phyloP scores from a whole-genome alignment of 768 basidiomycete genomes.

The Collybia mongolica region DNA sequence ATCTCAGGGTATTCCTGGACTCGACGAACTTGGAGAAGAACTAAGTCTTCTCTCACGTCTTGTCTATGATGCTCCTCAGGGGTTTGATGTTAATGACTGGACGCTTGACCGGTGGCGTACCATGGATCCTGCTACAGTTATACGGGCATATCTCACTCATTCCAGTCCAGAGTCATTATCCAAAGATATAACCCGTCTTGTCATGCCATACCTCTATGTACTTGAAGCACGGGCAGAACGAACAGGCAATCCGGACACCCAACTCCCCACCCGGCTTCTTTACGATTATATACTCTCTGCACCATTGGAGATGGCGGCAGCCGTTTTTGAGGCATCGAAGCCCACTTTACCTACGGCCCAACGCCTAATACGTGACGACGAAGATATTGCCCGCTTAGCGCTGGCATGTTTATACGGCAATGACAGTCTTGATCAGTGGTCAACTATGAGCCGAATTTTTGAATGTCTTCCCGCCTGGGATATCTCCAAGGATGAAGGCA shows the following conservation, averaged over 20 bases:
- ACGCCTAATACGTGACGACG: constrained; percentile 77
- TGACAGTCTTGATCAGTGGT: constrained; percentile 68
- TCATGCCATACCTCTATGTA: constrained; percentile 92
- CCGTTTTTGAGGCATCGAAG: constrained; percentile 89
- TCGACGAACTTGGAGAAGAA: constrained; percentile 91
- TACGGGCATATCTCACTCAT: constrained; percentile 73
- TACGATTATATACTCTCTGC: constrained; percentile 72
- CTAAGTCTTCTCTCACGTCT: constrained; percentile 83
- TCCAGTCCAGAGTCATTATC: constrained; percentile 68
- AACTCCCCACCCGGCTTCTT: constrained; percentile 61
- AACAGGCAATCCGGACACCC: constrained; percentile 64
- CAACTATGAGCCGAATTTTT: constrained; percentile 87
- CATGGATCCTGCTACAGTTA: constrained; percentile 62
- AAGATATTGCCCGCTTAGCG: constrained; percentile 83
- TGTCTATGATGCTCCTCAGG: constrained; percentile 75
- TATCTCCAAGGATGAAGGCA: constrained; percentile 50
- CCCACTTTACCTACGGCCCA: constrained; percentile 73
- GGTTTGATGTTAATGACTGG: constrained; percentile 61
- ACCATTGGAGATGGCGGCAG: constrained; percentile 64
- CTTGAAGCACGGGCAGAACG: constrained; percentile 88
- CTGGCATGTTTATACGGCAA: constrained; percentile 89
- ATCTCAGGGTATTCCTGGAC: constrained; percentile 68
- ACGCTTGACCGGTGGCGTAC: constrained; percentile 70
- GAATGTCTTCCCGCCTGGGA: constrained; percentile 97
- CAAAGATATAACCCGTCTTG: constrained; percentile 68